A percentile compares a stretch with the other conserved stretches of the same genome.
Conservation (phyloP, 1,139 yeast species). For the Pichia sp. region DNA sequence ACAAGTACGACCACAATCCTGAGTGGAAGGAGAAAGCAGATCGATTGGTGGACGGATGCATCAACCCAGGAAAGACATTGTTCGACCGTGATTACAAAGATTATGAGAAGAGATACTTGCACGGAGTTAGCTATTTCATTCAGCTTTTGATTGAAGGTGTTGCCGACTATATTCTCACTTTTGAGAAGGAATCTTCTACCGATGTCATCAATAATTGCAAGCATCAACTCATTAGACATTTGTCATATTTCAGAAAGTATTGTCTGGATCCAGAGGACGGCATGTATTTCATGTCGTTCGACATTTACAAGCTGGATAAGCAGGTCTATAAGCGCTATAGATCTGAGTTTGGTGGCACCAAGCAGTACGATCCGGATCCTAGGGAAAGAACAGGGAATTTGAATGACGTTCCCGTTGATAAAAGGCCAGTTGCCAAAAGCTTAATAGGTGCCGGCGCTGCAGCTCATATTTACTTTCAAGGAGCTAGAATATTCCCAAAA, state of each 20-base stretch:
- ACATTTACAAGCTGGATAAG: conserved; percentile 53
- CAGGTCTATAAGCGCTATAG: conserved; percentile 51
- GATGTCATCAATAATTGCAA: conserved; percentile 38
- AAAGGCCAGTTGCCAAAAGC: conserved; percentile 47
- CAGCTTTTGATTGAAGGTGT: conserved; percentile 66
- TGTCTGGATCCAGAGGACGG: conserved; percentile 59
- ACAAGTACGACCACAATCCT: conserved; percentile 48
- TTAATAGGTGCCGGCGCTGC: conserved; percentile 66
- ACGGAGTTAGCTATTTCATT: conserved; percentile 61
- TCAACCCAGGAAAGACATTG: conserved; percentile 52
- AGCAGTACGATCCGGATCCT: conserved; percentile 48
- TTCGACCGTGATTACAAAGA: conserved; percentile 62
- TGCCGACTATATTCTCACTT: conserved; percentile 57
- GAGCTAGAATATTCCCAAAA: conserved; percentile 52
- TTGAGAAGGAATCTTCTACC: conserved; percentile 45
- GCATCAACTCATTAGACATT: conserved; percentile 47
- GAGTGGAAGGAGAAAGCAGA: conserved; percentile 57
- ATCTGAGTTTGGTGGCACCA: conserved; percentile 53
- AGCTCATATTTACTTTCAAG: conserved; percentile 66
- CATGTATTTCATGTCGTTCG: conserved; percentile 58
- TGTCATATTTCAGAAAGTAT: conserved; percentile 53
- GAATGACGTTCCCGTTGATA: conserved; percentile 34
- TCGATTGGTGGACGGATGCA: conserved; percentile 57
- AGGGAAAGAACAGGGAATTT: conserved; percentile 46
- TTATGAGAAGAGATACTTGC: conserved; percentile 55